These are phyloP conservation scores for Malassezia vespertilionis DNA, from an alignment of 1,284 basidiomycete species.

Conservation along the genomic window DNA sequence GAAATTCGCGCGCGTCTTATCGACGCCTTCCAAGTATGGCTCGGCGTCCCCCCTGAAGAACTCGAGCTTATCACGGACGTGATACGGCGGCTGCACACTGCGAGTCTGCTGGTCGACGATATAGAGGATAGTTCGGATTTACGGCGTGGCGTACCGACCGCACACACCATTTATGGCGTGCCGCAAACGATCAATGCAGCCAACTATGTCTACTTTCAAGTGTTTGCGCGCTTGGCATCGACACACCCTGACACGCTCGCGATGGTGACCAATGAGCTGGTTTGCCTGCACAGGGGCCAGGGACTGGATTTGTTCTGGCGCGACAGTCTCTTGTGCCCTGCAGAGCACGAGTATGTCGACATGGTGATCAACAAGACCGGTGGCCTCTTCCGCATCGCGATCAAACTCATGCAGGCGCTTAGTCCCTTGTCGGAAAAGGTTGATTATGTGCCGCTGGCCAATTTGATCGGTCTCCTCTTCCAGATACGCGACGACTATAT, in stretches of 20 bases:
- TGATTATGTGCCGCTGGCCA: conserved; percentile 63
- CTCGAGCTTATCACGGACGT: conserved; percentile 65
- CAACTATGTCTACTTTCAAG: conserved; percentile 83
- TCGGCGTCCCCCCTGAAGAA: conserved; percentile 60
- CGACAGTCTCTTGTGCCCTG: conserved; percentile 80
- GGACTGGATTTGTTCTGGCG: conserved; percentile 91
- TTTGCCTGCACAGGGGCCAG: conserved; percentile 86
- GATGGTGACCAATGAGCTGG: conserved; percentile 55
- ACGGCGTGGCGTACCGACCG: conserved; percentile 72
- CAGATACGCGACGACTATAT: conserved; percentile 96
- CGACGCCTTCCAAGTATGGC: conserved; percentile 87
- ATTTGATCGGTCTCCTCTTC: conserved; percentile 84
- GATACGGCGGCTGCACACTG: conserved; percentile 86
- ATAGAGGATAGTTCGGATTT: conserved; percentile 92
- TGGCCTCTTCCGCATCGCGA: conserved; percentile 77
- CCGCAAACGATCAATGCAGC: conserved; percentile 96
- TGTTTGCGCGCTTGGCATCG: conserved; percentile 56
- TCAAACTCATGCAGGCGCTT: conserved; percentile 74
- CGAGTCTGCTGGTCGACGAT: conserved; percentile 88
- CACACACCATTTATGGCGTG: conserved; percentile 88
- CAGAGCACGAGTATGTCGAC: conserved; percentile 81
- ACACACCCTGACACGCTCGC: conserved; percentile 48
- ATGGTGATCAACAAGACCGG: conserved; percentile 99
- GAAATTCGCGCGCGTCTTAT: conserved; percentile 82
- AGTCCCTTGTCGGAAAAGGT: background rate